Conservation (phyloP, 352 stramenopile species). For the Pythium sukuiense region DNA sequence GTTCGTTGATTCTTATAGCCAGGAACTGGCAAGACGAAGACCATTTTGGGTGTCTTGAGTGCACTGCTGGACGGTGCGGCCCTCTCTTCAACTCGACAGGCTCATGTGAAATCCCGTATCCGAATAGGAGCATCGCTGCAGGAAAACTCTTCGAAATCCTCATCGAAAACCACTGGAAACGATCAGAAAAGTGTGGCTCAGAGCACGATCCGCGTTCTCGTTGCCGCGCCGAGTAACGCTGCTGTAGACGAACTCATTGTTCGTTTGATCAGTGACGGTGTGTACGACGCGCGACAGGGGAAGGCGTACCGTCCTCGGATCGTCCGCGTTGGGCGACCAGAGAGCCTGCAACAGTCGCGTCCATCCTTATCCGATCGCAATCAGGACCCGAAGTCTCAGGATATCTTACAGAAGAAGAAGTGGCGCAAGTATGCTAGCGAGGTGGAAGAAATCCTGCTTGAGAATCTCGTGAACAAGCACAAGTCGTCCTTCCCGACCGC, state of each 20-base stretch:
- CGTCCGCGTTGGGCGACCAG: slow-evolving; percentile 65
- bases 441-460: slow-evolving; percentile 70
- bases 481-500: slow-evolving; percentile 52
- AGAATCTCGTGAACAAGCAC: slow-evolving; percentile 66
- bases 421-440: slow-evolving; percentile 72
- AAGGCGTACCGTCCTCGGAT: slow-evolving; percentile 62
- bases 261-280: slow-evolving; percentile 58
- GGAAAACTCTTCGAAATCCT: slow-evolving; percentile 18
- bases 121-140: slow-evolving; percentile 69
- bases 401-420: slow-evolving; percentile 61
- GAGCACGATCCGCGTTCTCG: slow-evolving; percentile 67
- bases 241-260: slow-evolving; percentile 80
- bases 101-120: slow-evolving; percentile 61
- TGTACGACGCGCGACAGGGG: slow-evolving; percentile 52
- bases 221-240: slow-evolving; percentile 78
- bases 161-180: slow-evolving; percentile 17
- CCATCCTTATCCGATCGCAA: slow-evolving; percentile 13
- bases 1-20: slow-evolving; percentile 35
- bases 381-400: slow-evolving; percentile 19
- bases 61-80: slow-evolving; percentile 72
- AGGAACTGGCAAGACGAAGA: slow-evolving; percentile 84
- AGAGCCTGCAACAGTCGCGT: slow-evolving; percentile 49
- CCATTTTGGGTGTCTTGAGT: slow-evolving; percentile 71
- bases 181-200: slow-evolving; percentile 58
- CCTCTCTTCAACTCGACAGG: slow-evolving; percentile 43